These are phyloP conservation scores for Reticulascus tulasneorum DNA, from an alignment of 2,329 filamentous ascomycete species.

Conservation along the genomic window DNA sequence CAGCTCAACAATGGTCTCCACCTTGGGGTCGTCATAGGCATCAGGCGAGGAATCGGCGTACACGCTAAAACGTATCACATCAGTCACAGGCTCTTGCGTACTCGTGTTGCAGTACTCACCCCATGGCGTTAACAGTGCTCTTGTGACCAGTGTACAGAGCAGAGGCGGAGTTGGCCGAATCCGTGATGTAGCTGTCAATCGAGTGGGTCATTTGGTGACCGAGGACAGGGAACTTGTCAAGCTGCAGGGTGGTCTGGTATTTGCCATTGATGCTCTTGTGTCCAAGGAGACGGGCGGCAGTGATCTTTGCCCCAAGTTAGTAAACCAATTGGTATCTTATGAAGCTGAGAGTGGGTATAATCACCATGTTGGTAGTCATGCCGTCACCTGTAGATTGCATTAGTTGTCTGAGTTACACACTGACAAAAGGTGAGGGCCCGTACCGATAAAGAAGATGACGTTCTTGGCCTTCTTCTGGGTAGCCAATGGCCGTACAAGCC, in stretches of 20 bases:
- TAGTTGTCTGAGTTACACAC: background rate
- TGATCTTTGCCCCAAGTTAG: constrained; percentile 41
- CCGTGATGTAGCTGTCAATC: constrained; percentile 80
- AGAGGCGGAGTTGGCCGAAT: constrained; percentile 80
- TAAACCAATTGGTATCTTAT: background rate
- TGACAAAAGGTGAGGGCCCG: no score
- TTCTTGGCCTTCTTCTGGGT: constrained; percentile 76
- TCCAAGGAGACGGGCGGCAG: constrained; percentile 73
- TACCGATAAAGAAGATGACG: constrained; percentile 79
- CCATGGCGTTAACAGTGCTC: constrained; percentile 76
- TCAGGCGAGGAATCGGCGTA: constrained; percentile 74
- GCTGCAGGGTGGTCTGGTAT: constrained; percentile 69
- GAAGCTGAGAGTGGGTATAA: background rate
- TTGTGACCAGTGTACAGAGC: constrained; percentile 82
- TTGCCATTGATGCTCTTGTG: constrained; percentile 83
- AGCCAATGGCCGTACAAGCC: constrained; percentile 69
- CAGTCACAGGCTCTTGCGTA: background rate
- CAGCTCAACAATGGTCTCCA: constrained; percentile 78
- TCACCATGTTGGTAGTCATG: constrained; percentile 68
- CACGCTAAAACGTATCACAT: constrained; percentile 44
- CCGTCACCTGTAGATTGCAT: constrained; percentile 37
- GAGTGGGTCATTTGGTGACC: constrained; percentile 90
- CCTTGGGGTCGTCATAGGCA: constrained; percentile 77
- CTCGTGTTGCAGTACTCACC: constrained; percentile 32
- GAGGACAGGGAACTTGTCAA: constrained; percentile 82